These are phyloP conservation scores for Fistulinella prunicolor DNA, from an alignment of 768 basidiomycete genomes.

Conservation along the genomic window DNA sequence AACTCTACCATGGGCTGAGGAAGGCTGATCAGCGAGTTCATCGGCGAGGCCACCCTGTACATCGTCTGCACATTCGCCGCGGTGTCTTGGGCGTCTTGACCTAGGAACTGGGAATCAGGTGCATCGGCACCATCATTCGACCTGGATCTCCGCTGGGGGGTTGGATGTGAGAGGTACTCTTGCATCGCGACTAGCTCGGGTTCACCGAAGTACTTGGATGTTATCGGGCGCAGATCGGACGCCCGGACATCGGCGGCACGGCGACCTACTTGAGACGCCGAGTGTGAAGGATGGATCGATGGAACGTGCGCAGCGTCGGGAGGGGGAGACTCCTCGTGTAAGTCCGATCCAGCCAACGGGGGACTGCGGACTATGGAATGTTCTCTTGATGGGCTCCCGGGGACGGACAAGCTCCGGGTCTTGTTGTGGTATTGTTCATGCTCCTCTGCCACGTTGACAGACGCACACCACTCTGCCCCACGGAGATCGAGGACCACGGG, in stretches of 20 bases:
- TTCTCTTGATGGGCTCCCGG: background rate
- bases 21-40: slow-evolving; percentile 3
- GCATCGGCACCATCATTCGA: background rate
- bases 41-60: background rate
- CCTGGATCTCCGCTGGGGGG: background rate
- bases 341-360: slow-evolving; percentile 29
- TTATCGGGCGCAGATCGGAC: slow-evolving; percentile 2
- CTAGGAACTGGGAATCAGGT: background rate
- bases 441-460: slow-evolving; percentile 5
- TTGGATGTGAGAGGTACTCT: background rate
- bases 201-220: slow-evolving; percentile 16
- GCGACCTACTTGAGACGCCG: slow-evolving; percentile 47
- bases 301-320: slow-evolving; percentile 6
- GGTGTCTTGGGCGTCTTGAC: background rate
- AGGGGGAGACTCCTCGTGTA: background rate
- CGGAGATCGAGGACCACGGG: slow-evolving; percentile 40
- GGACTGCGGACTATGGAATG: slow-evolving; percentile 1
- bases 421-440: background rate
- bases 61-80: background rate
- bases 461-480: slow-evolving; percentile 26
- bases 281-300: slow-evolving; percentile 50
- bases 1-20: slow-evolving; percentile 5
- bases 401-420: background rate
- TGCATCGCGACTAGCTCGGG: background rate
- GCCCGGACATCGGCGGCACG: slow-evolving; percentile 7